These are phyloP conservation scores for Mycena venus DNA, from an alignment of 768 basidiomycete genomes.

Conservation along the genomic window DNA sequence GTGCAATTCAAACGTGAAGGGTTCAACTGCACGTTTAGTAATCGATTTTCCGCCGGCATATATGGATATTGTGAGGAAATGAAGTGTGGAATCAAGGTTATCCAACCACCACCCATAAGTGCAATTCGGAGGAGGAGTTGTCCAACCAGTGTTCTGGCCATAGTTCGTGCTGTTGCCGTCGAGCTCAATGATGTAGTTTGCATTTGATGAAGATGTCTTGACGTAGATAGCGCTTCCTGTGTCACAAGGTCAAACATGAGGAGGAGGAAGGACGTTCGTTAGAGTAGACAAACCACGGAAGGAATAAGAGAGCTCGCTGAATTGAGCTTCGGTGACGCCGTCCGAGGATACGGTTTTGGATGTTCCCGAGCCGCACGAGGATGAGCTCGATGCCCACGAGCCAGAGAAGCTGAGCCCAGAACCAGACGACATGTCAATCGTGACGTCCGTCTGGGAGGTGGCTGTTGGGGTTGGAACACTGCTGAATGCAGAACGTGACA, in stretches of 20 bases:
- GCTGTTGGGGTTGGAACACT: slow-evolving; percentile 9
- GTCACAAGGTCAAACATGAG: neutral
- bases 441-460: slow-evolving; percentile 1
- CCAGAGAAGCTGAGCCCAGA: neutral
- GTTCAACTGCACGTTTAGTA: neutral
- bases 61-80: neutral
- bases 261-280: neutral
- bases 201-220: neutral
- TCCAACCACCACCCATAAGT: slow-evolving; percentile 22
- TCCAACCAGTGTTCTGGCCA: neutral
- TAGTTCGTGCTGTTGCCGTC: slow-evolving; percentile 4
- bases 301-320: neutral
- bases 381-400: neutral
- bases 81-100: neutral
- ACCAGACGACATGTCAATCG: slow-evolving; percentile 5
- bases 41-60: neutral
- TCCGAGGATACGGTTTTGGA: slow-evolving; percentile 4
- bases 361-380: slow-evolving; percentile 8
- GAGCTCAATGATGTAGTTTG: slow-evolving; percentile 8
- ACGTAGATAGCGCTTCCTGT: slow-evolving; percentile 16
- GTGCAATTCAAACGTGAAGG: slow-evolving; percentile 14
- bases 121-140: slow-evolving; percentile 8
- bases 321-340: neutral
- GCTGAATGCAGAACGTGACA: neutral
- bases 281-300: neutral